Evolutionary conservation across 2,329 filamentous ascomycete species (phyloP).

Genomic region (Mollisiaceae sp.): DNA sequence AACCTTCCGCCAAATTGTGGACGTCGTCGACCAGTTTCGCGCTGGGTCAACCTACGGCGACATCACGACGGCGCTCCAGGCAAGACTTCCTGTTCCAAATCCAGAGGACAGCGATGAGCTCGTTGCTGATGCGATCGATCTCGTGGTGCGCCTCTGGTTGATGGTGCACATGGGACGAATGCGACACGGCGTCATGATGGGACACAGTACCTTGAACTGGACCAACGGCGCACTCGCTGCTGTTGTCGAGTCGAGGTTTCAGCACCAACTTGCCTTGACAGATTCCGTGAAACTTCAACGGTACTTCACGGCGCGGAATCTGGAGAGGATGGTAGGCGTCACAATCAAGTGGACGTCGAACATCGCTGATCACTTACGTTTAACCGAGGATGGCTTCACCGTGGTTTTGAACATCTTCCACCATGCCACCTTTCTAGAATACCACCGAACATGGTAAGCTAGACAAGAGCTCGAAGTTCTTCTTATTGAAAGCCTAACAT

Average conservation of each 20-base stretch:
- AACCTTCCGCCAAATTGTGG: no score
- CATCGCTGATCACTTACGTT: constrained; percentile 48
- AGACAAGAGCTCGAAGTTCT: not conserved
- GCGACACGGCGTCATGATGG: not conserved
- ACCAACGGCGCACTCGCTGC: constrained; percentile 13
- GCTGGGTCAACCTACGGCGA: not conserved
- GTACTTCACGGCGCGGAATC: constrained; percentile 36
- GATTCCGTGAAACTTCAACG: constrained; percentile 21
- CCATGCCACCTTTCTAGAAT: constrained; percentile 46
- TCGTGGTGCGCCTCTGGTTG: not conserved
- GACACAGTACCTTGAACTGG: constrained; percentile 8
- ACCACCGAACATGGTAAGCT: constrained; percentile 31
- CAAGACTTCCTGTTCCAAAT: not conserved
- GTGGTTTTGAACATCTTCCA: constrained; percentile 47
- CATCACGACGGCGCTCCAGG: not conserved
- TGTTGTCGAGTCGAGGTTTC: constrained; percentile 6
- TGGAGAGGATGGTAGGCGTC: constrained; percentile 46
- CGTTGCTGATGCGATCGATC: not conserved
- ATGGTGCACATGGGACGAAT: not conserved
- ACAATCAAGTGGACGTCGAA: constrained; percentile 47
- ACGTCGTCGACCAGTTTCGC: no score
- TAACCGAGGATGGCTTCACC: constrained; percentile 47
- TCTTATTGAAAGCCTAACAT: not conserved
- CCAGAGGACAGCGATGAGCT: not conserved
- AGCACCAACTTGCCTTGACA: not conserved